Base-by-base conservation (phyloP, 73 alveolate species). In the Paramecium pentaurelia region DNA sequence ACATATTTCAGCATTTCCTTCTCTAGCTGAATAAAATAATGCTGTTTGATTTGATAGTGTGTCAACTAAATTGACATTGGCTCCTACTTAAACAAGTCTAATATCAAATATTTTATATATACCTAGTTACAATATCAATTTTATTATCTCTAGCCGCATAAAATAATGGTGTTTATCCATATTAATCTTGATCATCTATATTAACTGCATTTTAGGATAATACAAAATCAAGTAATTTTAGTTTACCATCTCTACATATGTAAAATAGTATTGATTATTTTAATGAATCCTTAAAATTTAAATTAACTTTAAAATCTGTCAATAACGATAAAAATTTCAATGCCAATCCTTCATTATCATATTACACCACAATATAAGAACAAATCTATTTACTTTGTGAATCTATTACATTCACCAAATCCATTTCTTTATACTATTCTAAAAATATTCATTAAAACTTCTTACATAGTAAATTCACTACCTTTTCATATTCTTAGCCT, bases 11-110 rank as follows among this genome's bases (percentile, higher is more conserved):
- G 91, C 68, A 88, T 97, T 95, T 71, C 99, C 99, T 80, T 98
- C 99, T 92, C 99, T 89, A 1, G 99, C 97, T 42, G 98, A 95
- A 86, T 98, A 98, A 88, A 95, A 98, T 16, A 98, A 92, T 18
- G 98, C 96, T 9, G 98, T 97, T 93, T 97, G 94, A 10, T 97
- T 96, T 88, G 96, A 92, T 32, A 94, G 71, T 6, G 68, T 89
- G 92, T 97, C 99, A 37, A 88, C 93, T 37, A 94, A 96, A 84
- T 95, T 96, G 27, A 95, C 86, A 92, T 96, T 94, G 18, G 97
- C 93, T 5, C 98, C 99, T 64, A 93, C 68, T 73, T 88, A 95
- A 20, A 97, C 86, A 49, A 97, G 88, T 27, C 93, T 91, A 40
- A 40, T 9, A 73, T 5, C 16, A 36, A 16, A 73, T 16, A 11